phyloP scores from a whole-genome alignment of 345 rosid species.

The Brassica carinata region DNA sequence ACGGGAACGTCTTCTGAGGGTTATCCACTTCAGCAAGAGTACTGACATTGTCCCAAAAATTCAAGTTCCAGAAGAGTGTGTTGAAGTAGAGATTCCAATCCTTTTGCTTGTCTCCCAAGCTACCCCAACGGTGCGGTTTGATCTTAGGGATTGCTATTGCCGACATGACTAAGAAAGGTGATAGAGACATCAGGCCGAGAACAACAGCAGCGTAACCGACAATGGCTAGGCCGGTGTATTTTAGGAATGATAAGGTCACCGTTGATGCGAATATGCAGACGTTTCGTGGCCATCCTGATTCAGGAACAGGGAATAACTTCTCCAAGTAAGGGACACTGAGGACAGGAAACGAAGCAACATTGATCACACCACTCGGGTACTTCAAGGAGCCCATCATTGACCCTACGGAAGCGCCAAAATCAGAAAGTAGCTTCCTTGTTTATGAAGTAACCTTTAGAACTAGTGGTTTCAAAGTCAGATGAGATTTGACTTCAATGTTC shows the following conservation, averaged over 20 bases:
- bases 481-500: neutral
- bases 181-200: slow-evolving; percentile 70
- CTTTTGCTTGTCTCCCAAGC: slow-evolving; percentile 61
- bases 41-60: slow-evolving; percentile 91
- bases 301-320: slow-evolving; percentile 49
- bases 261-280: slow-evolving; percentile 52
- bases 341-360: slow-evolving; percentile 75
- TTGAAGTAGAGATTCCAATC: slow-evolving; percentile 85
- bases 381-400: slow-evolving; percentile 87
- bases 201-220: slow-evolving; percentile 77
- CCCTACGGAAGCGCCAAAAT: slow-evolving; percentile 66
- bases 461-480: neutral
- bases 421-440: slow-evolving; percentile 21
- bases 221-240: slow-evolving; percentile 67
- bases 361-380: slow-evolving; percentile 75
- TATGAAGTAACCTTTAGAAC: neutral
- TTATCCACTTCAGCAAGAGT: slow-evolving; percentile 79
- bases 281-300: slow-evolving; percentile 61
- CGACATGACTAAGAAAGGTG: slow-evolving; percentile 71
- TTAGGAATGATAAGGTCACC: slow-evolving; percentile 52
- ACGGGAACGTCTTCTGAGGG: slow-evolving; percentile 71
- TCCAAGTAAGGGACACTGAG: slow-evolving; percentile 68
- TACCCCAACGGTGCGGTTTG: slow-evolving; percentile 66
- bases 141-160: slow-evolving; percentile 72
- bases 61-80: slow-evolving; percentile 91